A percentile compares a stretch with the other conserved stretches of the same genome.
phyloP scores from a whole-genome alignment of 73 alveolate species.

The Effrenium voratum region DNA sequence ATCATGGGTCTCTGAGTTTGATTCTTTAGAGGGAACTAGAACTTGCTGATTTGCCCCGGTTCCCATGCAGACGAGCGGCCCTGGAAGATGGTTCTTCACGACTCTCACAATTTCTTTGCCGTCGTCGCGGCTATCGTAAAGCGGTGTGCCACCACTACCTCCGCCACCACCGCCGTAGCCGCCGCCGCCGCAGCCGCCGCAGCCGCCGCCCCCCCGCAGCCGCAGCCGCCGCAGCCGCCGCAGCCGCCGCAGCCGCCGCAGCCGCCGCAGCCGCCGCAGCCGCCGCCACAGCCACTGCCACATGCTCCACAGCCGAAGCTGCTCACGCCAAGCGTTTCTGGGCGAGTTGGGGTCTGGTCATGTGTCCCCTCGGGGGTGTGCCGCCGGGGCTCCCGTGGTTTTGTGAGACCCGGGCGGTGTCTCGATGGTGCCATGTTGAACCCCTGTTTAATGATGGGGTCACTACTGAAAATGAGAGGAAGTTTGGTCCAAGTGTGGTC shows the following conservation, averaged over 20 bases:
- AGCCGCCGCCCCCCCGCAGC: background rate
- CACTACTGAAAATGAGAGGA: no score
- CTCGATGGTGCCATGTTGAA: no score
- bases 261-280: background rate
- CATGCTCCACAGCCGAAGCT: no score
- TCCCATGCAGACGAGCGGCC: background rate
- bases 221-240: background rate
- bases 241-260: background rate
- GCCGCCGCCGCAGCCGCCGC: background rate
- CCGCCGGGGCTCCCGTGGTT: no score
- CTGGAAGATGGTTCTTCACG: constrained; percentile 45
- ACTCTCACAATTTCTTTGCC: background rate
- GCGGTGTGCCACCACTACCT: background rate
- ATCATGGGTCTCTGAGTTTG: background rate
- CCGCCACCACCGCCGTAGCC: background rate
- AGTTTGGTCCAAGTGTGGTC: no score
- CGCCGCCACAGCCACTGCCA: constrained; percentile 1
- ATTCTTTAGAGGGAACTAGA: no score
- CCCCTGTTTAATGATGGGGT: no score
- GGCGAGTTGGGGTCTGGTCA: no score
- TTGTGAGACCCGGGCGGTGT: no score
- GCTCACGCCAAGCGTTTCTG: no score
- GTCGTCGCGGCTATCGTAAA: background rate
- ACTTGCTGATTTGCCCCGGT: no score
- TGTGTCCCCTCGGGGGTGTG: no score